Conservation (phyloP, 306 rosid genomes). For the Quercus rubra region DNA sequence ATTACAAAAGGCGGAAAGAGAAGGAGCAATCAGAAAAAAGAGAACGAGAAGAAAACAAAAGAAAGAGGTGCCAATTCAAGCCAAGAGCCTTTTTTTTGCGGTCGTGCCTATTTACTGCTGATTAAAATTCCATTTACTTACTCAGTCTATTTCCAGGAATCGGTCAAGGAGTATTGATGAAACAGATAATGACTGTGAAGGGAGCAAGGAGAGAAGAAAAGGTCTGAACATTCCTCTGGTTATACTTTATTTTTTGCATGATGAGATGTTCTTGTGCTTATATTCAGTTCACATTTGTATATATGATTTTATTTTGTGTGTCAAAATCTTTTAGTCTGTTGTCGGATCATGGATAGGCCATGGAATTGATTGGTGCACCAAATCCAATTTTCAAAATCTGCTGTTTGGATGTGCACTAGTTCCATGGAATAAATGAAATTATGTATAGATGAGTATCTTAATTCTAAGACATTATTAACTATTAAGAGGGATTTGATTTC, state of each 20-base stretch:
- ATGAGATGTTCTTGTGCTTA: background rate
- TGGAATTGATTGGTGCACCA: too few relatives aligned
- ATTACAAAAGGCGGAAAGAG: conserved; percentile 78
- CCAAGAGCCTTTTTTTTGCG: background rate
- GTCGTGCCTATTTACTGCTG: background rate
- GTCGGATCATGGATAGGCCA: background rate
- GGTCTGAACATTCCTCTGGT: conserved; percentile 35
- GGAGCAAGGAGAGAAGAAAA: conserved; percentile 52
- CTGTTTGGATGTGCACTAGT: background rate
- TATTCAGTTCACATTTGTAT: conserved; percentile 18
- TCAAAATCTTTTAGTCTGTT: background rate
- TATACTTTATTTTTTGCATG: conserved; percentile 6
- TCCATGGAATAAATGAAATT: background rate
- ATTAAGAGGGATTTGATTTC: background rate
- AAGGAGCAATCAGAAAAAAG: conserved; percentile 56
- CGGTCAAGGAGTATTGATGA: conserved; percentile 65
- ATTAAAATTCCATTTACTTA: conserved; percentile 22
- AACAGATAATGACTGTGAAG: conserved; percentile 41
- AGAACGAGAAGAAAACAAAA: conserved; percentile 47
- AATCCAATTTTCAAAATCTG: background rate
- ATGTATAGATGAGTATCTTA: background rate
- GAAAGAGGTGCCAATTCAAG: conserved; percentile 57
- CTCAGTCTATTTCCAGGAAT: conserved; percentile 41
- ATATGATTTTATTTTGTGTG: background rate
- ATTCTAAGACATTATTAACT: background rate